These are phyloP conservation scores for Oryza glaberrima DNA, from an alignment of 176 grass and related monocot species.

Conservation along the genomic window DNA sequence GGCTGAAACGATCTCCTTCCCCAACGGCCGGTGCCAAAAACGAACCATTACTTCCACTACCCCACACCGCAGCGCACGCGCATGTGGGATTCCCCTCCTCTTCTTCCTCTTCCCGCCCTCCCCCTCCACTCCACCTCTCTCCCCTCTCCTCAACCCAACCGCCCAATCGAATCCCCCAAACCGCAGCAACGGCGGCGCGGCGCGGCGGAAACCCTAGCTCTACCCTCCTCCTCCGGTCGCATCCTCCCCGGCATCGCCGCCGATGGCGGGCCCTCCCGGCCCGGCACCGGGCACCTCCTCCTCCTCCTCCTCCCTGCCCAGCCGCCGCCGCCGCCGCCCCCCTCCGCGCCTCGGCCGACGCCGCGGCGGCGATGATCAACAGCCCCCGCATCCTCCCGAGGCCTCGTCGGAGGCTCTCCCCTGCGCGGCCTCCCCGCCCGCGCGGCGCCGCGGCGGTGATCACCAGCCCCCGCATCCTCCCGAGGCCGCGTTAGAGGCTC, in stretches of 20 bases:
- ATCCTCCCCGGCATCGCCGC: background rate
- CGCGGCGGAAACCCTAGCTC: conserved; percentile 1
- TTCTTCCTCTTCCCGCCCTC: conserved; percentile 47
- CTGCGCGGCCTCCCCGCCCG: background rate
- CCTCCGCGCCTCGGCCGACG: background rate
- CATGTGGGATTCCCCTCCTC: background rate
- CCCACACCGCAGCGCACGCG: background rate
- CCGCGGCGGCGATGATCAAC: background rate
- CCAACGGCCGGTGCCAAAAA: background rate
- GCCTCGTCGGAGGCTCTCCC: background rate
- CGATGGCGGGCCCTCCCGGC: conserved; percentile 33
- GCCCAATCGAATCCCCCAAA: background rate
- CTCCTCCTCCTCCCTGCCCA: background rate
- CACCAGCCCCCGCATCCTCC: background rate
- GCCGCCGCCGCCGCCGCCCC: background rate
- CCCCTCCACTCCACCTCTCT: background rate
- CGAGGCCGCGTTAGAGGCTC: background rate
- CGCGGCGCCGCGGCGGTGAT: background rate
- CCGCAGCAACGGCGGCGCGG: no score
- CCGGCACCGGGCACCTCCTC: background rate
- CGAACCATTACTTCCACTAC: background rate
- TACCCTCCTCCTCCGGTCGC: background rate
- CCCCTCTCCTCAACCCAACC: background rate
- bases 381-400: background rate
- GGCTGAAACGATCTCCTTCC: no score